Conservation (phyloP, 176 grass and related monocot species). For the Otatea glauca region DNA sequence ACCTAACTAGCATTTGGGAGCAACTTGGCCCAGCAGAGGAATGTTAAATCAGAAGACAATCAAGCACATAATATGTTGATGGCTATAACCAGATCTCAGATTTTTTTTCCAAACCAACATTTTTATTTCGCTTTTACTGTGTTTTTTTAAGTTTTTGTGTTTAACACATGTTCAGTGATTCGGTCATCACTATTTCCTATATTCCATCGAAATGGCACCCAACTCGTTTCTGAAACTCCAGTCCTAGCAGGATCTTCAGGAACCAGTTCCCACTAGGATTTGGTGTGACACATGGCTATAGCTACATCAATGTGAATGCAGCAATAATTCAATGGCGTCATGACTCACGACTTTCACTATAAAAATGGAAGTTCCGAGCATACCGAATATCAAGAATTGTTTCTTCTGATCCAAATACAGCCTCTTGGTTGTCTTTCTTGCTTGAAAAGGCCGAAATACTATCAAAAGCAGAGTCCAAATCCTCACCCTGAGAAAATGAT, state of each 20-base stretch:
- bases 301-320: constrained; percentile 18
- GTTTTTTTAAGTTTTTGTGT: constrained; percentile 3
- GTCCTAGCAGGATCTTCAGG: not conserved
- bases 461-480: constrained; percentile 97
- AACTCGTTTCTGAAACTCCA: not conserved
- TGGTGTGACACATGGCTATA: not conserved
- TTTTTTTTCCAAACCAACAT: not conserved
- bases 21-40: constrained; percentile 23
- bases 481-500: constrained; percentile 71
- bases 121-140: constrained; percentile 3
- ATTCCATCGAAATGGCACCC: not conserved
- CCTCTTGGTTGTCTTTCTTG: constrained; percentile 89
- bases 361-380: constrained; percentile 29
- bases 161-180: not conserved
- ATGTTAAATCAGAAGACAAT: not conserved
- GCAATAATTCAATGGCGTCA: constrained; percentile 20
- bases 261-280: constrained; percentile 6
- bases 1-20: constrained; percentile 28
- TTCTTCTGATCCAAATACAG: constrained; percentile 88
- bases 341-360: constrained; percentile 2
- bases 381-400: constrained; percentile 94
- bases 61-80: constrained; percentile 18
- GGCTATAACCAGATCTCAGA: not conserved
- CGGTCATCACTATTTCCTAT: not conserved
- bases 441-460: constrained; percentile 98